Conservation (phyloP, 768 basidiomycete species). For the Gyrodon lividus region DNA sequence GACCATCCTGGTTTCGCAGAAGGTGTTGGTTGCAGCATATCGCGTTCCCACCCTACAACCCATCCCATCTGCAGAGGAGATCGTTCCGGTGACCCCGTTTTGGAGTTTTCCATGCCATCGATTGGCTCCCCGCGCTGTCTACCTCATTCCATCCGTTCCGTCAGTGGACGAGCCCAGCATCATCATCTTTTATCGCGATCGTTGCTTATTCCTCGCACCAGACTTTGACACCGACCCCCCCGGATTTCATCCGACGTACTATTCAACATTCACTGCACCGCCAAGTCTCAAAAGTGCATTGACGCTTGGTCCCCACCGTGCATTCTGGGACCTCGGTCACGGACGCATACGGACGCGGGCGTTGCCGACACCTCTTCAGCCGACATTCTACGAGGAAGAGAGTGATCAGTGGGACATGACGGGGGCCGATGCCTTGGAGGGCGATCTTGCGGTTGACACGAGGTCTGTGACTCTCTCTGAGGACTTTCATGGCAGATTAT, state of each 20-base stretch:
- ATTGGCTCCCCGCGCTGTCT: conserved; percentile 7
- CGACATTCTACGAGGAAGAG: conserved; percentile 3
- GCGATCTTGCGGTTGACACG: conserved; percentile 1
- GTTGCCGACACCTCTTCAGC: conserved; percentile 2
- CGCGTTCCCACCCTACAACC: too few species aligned
- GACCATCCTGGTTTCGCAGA: too few species aligned
- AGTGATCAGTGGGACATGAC: conserved; percentile 5
- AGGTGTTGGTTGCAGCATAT: too few species aligned
- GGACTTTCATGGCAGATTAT: background rate
- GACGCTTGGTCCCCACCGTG: conserved; percentile 12
- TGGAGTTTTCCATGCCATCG: conserved; percentile 10
- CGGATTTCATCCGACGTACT: conserved; percentile 11
- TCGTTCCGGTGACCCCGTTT: background rate
- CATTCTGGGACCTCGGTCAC: conserved; percentile 14
- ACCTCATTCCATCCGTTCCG: conserved; percentile 12
- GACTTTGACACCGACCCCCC: conserved; percentile 10
- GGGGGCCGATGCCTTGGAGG: conserved; percentile 1
- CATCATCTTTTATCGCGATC: conserved; percentile 7
- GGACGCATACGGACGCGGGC: conserved; percentile 5
- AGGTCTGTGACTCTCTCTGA: background rate
- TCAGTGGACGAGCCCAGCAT: conserved; percentile 8
- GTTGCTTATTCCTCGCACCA: conserved; percentile 10
- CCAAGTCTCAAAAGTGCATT: conserved; percentile 2
- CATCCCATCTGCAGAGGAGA: too few species aligned
- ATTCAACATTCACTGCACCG: conserved; percentile 10